Percentiles rank a stretch among this genome's conserved stretches.
Evolutionary conservation across 306 rosid genomes (phyloP).

Genomic region (Inga oerstediana): DNA sequence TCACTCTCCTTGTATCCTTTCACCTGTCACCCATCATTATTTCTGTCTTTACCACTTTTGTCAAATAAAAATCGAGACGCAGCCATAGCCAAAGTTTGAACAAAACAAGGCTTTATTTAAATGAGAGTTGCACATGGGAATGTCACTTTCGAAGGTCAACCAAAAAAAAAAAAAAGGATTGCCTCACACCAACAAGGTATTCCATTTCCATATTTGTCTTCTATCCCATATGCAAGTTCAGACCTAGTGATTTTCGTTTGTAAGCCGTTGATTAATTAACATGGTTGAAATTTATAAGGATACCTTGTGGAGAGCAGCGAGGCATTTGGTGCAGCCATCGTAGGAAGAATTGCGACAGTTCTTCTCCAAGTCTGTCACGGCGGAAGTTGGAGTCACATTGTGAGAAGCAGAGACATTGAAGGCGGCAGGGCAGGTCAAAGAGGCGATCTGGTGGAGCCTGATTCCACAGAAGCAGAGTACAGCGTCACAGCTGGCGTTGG

Average conservation of each 20-base stretch:
- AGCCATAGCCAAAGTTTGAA: too few relatives aligned
- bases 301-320: constrained; percentile 70
- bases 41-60: background rate
- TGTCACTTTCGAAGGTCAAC: background rate
- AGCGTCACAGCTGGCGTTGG: constrained; percentile 78
- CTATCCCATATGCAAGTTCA: background rate
- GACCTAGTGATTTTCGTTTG: background rate
- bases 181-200: background rate
- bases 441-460: constrained; percentile 68
- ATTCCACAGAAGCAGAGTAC: constrained; percentile 79
- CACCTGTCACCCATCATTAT: constrained; percentile 1
- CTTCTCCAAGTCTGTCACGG: constrained; percentile 69
- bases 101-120: too few relatives aligned
- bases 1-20: constrained; percentile 43
- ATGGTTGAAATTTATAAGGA: background rate
- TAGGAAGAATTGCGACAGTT: constrained; percentile 80
- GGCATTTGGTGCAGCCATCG: constrained; percentile 74
- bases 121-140: background rate
- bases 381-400: constrained; percentile 81
- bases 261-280: background rate
- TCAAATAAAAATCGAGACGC: background rate
- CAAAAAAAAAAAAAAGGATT: background rate
- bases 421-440: constrained; percentile 70
- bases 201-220: background rate
- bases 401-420: constrained; percentile 57